phyloP scores from a whole-genome alignment of 208 protist species.

The Leishmania arabica region DNA sequence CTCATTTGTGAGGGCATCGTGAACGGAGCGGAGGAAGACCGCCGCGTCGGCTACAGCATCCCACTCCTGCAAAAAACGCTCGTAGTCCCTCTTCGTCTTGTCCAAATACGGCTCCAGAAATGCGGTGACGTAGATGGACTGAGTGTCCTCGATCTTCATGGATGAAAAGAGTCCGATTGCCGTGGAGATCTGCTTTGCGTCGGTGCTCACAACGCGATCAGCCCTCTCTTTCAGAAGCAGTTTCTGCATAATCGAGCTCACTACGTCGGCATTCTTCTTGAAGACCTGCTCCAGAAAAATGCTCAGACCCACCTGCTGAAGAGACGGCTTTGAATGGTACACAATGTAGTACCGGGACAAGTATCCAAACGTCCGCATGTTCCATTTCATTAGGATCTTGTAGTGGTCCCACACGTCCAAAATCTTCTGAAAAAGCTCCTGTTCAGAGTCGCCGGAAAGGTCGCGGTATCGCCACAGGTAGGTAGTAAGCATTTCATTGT shows the following conservation, averaged over 20 bases:
- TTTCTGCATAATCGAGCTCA: slow-evolving; percentile 65
- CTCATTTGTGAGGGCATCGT: slow-evolving; percentile 50
- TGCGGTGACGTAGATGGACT: slow-evolving; percentile 67
- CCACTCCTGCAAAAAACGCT: slow-evolving; percentile 48
- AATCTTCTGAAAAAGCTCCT: slow-evolving; percentile 64
- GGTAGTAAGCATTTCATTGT: slow-evolving; percentile 89
- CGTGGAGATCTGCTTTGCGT: slow-evolving; percentile 46
- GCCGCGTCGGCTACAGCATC: slow-evolving; percentile 26
- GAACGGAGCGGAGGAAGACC: slow-evolving; percentile 47
- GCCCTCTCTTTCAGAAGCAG: slow-evolving; percentile 50
- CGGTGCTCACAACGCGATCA: slow-evolving; percentile 23
- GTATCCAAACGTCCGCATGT: slow-evolving; percentile 81
- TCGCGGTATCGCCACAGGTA: slow-evolving; percentile 74
- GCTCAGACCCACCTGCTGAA: slow-evolving; percentile 74
- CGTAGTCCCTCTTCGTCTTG: slow-evolving; percentile 58
- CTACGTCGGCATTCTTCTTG: slow-evolving; percentile 52
- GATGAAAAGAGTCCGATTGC: slow-evolving; percentile 77
- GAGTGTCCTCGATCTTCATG: slow-evolving; percentile 65
- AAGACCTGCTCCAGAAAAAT: slow-evolving; percentile 88
- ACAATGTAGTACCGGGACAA: slow-evolving; percentile 89
- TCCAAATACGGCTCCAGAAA: slow-evolving; percentile 76
- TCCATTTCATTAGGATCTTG: slow-evolving; percentile 87
- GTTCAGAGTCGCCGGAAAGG: slow-evolving; percentile 47
- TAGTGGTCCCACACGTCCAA: slow-evolving; percentile 81
- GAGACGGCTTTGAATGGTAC: slow-evolving; percentile 79